Percentiles rank a stretch among this genome's conserved stretches.
Evolutionary conservation across 2,329 filamentous ascomycete genomes (phyloP).

Genomic region (Arachnomyces sp.): DNA sequence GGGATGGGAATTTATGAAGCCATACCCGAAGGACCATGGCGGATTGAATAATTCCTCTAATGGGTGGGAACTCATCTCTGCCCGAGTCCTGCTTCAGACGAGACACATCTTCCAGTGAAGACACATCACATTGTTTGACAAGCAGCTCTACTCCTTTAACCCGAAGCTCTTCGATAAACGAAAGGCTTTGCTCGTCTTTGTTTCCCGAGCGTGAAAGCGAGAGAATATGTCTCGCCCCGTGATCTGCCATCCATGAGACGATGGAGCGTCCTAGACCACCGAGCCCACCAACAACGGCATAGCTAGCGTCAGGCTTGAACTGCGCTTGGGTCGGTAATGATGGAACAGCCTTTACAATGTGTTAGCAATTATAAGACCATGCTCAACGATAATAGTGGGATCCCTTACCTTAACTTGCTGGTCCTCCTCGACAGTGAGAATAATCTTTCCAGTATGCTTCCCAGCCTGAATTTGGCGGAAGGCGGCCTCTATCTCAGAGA

Average conservation of each 20-base stretch:
- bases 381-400: constrained; percentile 8
- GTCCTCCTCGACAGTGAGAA: constrained; percentile 9
- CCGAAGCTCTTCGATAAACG: constrained; percentile 9
- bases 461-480: constrained; percentile 26
- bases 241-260: constrained; percentile 39
- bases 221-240: constrained; percentile 45
- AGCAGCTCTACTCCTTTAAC: constrained; percentile 3
- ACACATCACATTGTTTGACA: constrained; percentile 21
- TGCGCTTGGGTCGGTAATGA: too few relatives aligned
- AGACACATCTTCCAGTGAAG: constrained; percentile 14
- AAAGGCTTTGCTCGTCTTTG: constrained; percentile 19
- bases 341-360: background rate
- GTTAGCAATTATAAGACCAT: background rate
- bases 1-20: too few relatives aligned
- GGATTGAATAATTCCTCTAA: constrained; percentile 35
- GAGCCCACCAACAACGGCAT: constrained; percentile 49
- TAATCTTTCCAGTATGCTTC: constrained; percentile 17
- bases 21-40: constrained; percentile 33
- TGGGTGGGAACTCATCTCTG: constrained; percentile 18
- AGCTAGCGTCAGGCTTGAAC: constrained; percentile 40
- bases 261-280: constrained; percentile 50
- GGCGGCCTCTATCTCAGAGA: constrained; percentile 14
- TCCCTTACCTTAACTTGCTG: constrained; percentile 5
- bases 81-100: constrained; percentile 14
- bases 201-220: constrained; percentile 46